These are phyloP conservation scores for Tricholoma flavovirens DNA, from an alignment of 768 basidiomycete species.

Conservation along the genomic window DNA sequence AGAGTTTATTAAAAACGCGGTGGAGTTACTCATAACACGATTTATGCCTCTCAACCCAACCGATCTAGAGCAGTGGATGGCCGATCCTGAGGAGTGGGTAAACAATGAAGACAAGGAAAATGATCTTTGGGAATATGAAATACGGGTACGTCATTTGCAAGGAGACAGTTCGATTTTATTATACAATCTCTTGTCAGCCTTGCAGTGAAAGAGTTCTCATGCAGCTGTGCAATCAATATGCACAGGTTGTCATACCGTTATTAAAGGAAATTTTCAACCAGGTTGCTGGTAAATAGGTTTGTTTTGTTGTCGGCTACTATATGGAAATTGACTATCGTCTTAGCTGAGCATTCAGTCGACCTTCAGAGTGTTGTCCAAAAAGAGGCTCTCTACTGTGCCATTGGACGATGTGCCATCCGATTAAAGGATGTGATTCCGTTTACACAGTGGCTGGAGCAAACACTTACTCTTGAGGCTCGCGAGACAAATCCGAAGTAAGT, in stretches of 20 bases:
- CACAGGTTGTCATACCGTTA: constrained; percentile 61
- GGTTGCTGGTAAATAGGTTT: constrained; percentile 45
- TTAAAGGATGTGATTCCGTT: constrained; percentile 64
- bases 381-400: constrained; percentile 83
- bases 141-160: constrained; percentile 53
- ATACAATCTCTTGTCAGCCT: constrained; percentile 43
- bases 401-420: constrained; percentile 73
- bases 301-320: not conserved
- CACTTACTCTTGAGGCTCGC: constrained; percentile 53
- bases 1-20: constrained; percentile 70
- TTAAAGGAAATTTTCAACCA: constrained; percentile 55
- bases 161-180: constrained; percentile 1
- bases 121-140: constrained; percentile 90
- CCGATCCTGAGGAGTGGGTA: constrained; percentile 94
- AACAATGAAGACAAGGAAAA: constrained; percentile 84
- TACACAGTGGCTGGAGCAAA: constrained; percentile 59
- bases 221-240: constrained; percentile 67
- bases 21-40: constrained; percentile 69
- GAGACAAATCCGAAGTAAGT: constrained; percentile 55
- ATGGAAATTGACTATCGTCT: constrained; percentile 1
- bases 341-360: constrained; percentile 44
- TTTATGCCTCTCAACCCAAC: constrained; percentile 79
- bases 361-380: constrained; percentile 65
- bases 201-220: constrained; percentile 92
- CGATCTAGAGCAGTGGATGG: constrained; percentile 80